Conservation (phyloP, 2,329 filamentous ascomycete species). For the Grosmannia huntii region DNA sequence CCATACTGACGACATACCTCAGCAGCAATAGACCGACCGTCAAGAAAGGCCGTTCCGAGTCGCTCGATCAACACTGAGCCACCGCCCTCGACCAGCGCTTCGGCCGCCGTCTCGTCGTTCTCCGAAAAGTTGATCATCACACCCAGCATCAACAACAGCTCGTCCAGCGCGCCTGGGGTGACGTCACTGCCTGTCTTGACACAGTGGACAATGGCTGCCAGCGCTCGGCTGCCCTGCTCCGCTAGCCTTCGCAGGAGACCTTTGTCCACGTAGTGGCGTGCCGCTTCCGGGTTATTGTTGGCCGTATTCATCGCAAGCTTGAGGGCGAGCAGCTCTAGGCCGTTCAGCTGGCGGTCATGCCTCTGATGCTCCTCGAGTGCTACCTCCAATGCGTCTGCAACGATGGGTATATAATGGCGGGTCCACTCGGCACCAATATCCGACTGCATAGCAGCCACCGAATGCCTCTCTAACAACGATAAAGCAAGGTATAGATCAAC, state of each 20-base stretch:
- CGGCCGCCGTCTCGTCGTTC: constrained; percentile 52
- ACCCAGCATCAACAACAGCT: constrained; percentile 65
- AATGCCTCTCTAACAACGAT: constrained; percentile 40
- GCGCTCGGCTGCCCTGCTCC: constrained; percentile 36
- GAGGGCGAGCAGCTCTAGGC: constrained; percentile 37
- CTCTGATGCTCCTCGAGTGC: constrained; percentile 17
- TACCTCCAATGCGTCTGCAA: constrained; percentile 34
- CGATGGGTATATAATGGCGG: constrained; percentile 33
- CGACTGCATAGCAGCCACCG: constrained; percentile 33
- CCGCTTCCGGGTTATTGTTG: constrained; percentile 62
- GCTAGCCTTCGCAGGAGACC: constrained; percentile 37
- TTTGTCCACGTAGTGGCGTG: constrained; percentile 53
- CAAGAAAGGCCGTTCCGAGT: constrained; percentile 54
- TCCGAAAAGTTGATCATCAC: constrained; percentile 82
- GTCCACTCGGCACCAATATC: constrained; percentile 31
- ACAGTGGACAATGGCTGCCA: constrained; percentile 29
- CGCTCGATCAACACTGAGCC: constrained; percentile 29
- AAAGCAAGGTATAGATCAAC: constrained; percentile 32
- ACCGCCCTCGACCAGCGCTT: constrained; percentile 22
- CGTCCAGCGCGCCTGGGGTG: constrained; percentile 44
- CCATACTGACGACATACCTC: constrained; percentile 43
- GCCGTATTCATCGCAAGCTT: constrained; percentile 74
- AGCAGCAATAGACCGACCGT: constrained; percentile 49
- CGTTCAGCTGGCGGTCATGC: constrained; percentile 18
- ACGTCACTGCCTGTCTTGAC: constrained; percentile 37